Evolutionary conservation across 2,329 filamentous ascomycete genomes (phyloP), one percentile per base, ranked within the genome.

Genomic region (Trichocomaceae sp.): DNA sequence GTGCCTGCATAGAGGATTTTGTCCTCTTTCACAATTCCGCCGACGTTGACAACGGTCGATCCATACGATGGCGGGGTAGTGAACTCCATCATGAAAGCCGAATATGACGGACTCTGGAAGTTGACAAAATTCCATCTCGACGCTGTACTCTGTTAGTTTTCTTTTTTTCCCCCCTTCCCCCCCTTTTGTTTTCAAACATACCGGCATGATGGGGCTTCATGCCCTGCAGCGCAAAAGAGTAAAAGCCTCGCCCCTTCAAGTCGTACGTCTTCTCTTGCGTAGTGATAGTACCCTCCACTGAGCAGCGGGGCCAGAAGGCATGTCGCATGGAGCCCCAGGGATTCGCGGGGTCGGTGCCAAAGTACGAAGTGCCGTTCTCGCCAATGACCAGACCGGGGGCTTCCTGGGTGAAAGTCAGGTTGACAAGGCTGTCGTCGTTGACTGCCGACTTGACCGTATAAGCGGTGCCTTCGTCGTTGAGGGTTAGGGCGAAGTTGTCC

Each of bases 201-300:
- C 82, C 91, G 57, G 90, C 88, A 70, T 99, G 95, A 72, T 99
- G 93, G 41, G 93, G 93, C 81, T 99, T 99, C 92, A 97, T 97
- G 70, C 91, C 93, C 76, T 97, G 93, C 50, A 97, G 77, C 41
- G 90, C 91, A 71, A 93, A 87, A 61, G 86, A 79, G 74, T 90
- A 92, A 65, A 95, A 77, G 31, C 85, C 90, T 59, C 79, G 83
- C 55, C 92, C 92, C 66, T 83, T 86, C 70, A 96, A 84, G 69
- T 96, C 86, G 59, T 96, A 79, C 37, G 87, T 83, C 47, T 90
- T 89, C 33, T 89, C 84, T 64, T 87, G 82, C 57, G 90, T 95
- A 60, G 88, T 83, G 70, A 97, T 90, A 62, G 81, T 88, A 50
- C 93, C 93, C 72, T 92, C 87, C 12, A 86, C 83, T 47, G 77